phyloP scores from a whole-genome alignment of 202 grass and related monocot genomes.

The Tripidium arundinaceum region DNA sequence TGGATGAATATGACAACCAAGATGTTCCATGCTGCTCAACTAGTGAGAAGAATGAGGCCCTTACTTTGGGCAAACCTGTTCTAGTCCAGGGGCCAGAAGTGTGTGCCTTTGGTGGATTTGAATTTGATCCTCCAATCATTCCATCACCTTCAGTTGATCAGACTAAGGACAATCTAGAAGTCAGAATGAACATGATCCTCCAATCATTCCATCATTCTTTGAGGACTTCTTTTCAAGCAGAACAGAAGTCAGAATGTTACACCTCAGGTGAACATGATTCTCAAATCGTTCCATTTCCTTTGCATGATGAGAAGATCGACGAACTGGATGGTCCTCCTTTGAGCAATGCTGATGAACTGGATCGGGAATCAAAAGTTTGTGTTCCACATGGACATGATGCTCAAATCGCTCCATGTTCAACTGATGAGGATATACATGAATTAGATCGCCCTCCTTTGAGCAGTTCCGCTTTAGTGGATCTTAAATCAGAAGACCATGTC shows the following conservation, averaged over 20 bases:
- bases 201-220: constrained; percentile 4
- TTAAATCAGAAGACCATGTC: constrained; percentile 30
- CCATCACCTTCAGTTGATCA: constrained; percentile 14
- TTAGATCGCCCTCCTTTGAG: constrained; percentile 30
- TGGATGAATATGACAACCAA: not conserved
- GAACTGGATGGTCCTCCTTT: constrained; percentile 19
- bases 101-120: constrained; percentile 2
- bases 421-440: constrained; percentile 25
- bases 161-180: constrained; percentile 7
- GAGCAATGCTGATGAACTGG: constrained; percentile 4
- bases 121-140: constrained; percentile 5
- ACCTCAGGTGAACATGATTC: constrained; percentile 22
- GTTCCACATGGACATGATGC: constrained; percentile 25
- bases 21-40: constrained; percentile 1
- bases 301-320: constrained; percentile 22
- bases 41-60: not conserved
- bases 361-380: constrained; percentile 25
- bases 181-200: not conserved
- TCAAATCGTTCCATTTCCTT: constrained; percentile 20
- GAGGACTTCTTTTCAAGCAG: constrained; percentile 17
- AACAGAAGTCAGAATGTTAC: constrained; percentile 20
- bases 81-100: constrained; percentile 17
- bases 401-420: constrained; percentile 7
- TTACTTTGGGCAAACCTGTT: constrained; percentile 21
- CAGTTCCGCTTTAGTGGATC: constrained; percentile 24